These are phyloP conservation scores for Globisporangium middletonii DNA, from an alignment of 352 stramenopile species.

Conservation along the genomic window DNA sequence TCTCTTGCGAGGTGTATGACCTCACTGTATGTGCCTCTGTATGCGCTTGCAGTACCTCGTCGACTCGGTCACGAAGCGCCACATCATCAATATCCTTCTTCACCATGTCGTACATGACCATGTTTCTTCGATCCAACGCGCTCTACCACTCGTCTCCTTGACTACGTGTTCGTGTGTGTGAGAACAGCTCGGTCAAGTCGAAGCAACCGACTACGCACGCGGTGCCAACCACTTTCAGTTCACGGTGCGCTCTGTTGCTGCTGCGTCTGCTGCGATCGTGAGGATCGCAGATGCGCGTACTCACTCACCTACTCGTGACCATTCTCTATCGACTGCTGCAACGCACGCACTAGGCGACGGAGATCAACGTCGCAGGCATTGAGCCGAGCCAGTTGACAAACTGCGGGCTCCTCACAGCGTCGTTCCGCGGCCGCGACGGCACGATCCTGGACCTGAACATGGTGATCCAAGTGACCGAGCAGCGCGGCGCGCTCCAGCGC, in stretches of 20 bases:
- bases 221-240: constrained; percentile 85
- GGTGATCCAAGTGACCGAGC: constrained; percentile 84
- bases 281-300: too few species aligned
- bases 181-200: constrained; percentile 69
- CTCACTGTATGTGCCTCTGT: not conserved
- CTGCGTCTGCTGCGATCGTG: not conserved
- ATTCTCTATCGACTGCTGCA: not conserved
- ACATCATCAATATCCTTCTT: constrained; percentile 85
- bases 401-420: constrained; percentile 82
- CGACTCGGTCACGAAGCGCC: constrained; percentile 75
- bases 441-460: constrained; percentile 86
- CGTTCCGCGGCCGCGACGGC: constrained; percentile 63
- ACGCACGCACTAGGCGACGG: constrained; percentile 23
- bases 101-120: not conserved
- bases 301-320: not conserved
- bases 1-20: not conserved
- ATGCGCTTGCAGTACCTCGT: constrained; percentile 58
- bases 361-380: constrained; percentile 72
- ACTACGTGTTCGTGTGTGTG: constrained; percentile 13
- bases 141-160: constrained; percentile 17
- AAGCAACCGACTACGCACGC: constrained; percentile 47
- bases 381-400: constrained; percentile 82
- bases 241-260: constrained; percentile 36
- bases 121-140: too few species aligned
- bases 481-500: constrained; percentile 59